Base-by-base conservation (phyloP, 2,329 filamentous ascomycete species). In the Penicillium psychrosexuale region DNA sequence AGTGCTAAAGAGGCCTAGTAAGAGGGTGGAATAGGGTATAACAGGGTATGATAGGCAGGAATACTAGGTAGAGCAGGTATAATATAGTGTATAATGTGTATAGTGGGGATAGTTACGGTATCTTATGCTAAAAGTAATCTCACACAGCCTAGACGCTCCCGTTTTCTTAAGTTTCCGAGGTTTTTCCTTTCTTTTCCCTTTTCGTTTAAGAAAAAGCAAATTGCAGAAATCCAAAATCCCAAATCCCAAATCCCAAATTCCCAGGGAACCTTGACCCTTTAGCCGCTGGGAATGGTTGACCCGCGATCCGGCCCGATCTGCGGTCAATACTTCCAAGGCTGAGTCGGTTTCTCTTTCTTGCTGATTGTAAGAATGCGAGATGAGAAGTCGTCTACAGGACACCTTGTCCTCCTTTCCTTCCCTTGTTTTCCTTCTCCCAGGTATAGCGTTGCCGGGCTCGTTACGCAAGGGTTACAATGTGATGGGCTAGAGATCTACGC, bases 401-500 rank as follows among this genome's bases (percentile, higher is more conserved):
- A 49, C 27, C 19, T 33, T 49, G 47, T 49, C 47, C 28, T 37
- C 9, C 36, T 36, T 15, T n/a, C 44, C 33, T 40, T 47, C 15
- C 9, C 15, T 15, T 42, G 22, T 19, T n/a, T 4, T 19, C 19
- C 19, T 19, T 19, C 19, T 22, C 38, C 36, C 39, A 34, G 30
- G 33, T 40, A 56, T 51, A 53, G 43, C 58, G 50, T 59, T 43
- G 39, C 52, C 45, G 27, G 48, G 33, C 34, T 44, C 51, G 56
- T 64, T 64, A 63, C 62, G 62, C 62, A 63, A 64, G 62, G 62
- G 62, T 63, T 57, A 60, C 56, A 61, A 64, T 64, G 60, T 63
- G 61, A 62, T 62, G 56, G 56, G 49, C 34, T 22, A 37, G 13
- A 24, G 47, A 50, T 44, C 47, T 55, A 42, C 44, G 51, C 46